Evolutionary conservation across 352 stramenopile genomes (phyloP).

Genomic region (Phytophthora pini): DNA sequence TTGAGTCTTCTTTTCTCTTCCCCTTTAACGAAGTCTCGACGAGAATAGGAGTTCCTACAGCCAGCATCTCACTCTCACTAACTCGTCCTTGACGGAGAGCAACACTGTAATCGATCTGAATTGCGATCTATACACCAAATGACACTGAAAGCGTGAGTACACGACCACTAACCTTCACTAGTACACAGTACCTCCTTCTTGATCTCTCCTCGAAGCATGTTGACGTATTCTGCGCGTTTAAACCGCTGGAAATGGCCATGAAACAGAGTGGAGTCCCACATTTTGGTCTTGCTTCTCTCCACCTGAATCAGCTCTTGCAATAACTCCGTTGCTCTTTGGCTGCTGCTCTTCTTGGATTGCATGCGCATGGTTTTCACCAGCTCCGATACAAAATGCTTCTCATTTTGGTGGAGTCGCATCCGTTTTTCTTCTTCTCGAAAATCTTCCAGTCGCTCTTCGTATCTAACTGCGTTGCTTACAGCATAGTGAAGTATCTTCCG

Average conservation of each 20-base stretch:
- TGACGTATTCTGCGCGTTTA: conserved; percentile 60
- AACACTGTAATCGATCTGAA: conserved; percentile 71
- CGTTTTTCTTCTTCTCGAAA: conserved; percentile 72
- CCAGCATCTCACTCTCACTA: conserved; percentile 27
- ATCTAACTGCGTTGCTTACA: conserved; percentile 16
- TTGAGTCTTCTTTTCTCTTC: conserved; percentile 44
- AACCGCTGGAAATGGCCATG: conserved; percentile 78
- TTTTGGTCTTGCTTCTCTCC: conserved; percentile 58
- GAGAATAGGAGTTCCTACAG: conserved; percentile 3
- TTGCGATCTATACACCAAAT: conserved; percentile 46
- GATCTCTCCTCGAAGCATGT: conserved; percentile 69
- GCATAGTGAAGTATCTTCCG: conserved; percentile 23
- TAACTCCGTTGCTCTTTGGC: conserved; percentile 57
- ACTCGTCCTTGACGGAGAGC: conserved; percentile 33
- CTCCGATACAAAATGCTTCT: conserved; percentile 75
- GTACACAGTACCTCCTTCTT: conserved; percentile 63
- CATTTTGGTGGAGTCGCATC: conserved; percentile 53
- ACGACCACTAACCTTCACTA: neutral
- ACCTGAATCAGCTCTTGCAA: conserved; percentile 72
- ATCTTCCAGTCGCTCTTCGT: conserved; percentile 65
- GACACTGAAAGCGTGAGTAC: neutral
- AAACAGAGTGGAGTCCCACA: conserved; percentile 74
- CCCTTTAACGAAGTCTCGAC: conserved; percentile 7
- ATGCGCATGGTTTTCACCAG: conserved; percentile 76
- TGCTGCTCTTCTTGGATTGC: conserved; percentile 67